Base-by-base conservation (phyloP, 352 stramenopile genomes). In the Phytophthora fragariae region DNA sequence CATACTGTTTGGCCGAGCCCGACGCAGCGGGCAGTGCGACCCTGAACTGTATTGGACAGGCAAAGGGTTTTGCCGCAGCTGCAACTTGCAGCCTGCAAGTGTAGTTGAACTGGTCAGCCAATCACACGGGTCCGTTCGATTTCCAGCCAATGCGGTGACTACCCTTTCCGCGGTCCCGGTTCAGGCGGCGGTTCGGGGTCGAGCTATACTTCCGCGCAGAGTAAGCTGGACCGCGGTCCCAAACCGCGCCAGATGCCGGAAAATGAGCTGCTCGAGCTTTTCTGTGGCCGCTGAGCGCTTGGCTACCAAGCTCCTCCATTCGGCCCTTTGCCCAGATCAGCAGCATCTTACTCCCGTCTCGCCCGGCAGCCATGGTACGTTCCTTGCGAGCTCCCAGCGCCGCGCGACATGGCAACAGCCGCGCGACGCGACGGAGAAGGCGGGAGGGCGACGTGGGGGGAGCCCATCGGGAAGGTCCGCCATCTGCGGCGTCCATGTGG, bases 331-430 rank as follows among this genome's bases (percentile, higher is more conserved):
- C 74, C 37, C 77, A 73, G 70, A 76, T 80, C 77, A 80, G 73
- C 75, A 78, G 78, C 74, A 79, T 75, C 72, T 73, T 73, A 79
- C 77, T 76, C 66, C 24, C 24, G 58, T 79, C 68, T 75, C 63
- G 61, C 67, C 66, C 64, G 66, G 72, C 60, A 82, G 74, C 75
- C 75, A 85, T 85, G 78, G 78, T 85, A 81, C 68, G 78, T 79
- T 65, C 63, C 53, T 67, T 19, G 31, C 31, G 37, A 56, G 35
- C 53, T 33, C 50, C 65, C 27, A 33, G 33, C n/a, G 29, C 62
- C 29, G 17, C 5, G 31, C 21, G 60, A 68, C 24, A 54, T 62
- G 27, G 53, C 27, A 57, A 60, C 50, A 68, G 31, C 33, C 24
- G 57, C 57, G 39, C 57, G 35, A 62, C 17, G 47, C 29, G 29